Evolutionary conservation across 2,329 filamentous ascomycete genomes (phyloP).

Genomic region (Aspergillus sp.): DNA sequence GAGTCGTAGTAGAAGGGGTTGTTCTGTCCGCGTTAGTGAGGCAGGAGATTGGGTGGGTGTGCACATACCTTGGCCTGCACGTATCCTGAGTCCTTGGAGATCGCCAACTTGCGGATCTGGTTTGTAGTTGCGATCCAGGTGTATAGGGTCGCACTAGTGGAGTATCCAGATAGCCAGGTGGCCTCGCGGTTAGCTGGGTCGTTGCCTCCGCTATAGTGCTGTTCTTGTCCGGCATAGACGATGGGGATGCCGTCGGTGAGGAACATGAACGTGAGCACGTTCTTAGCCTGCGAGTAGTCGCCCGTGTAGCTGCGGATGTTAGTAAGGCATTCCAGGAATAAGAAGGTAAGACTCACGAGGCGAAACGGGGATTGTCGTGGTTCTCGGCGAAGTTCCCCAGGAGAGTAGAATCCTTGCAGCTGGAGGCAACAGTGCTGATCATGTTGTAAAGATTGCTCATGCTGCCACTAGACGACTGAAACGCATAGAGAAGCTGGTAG

Average conservation of each 20-base stretch:
- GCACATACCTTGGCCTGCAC: slow-evolving; percentile 33
- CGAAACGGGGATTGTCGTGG: slow-evolving; percentile 59
- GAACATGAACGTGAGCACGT: slow-evolving; percentile 60
- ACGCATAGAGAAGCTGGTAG: slow-evolving; percentile 35
- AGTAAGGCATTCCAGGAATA: neutral
- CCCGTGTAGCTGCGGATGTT: slow-evolving; percentile 23
- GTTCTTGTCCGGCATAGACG: slow-evolving; percentile 67
- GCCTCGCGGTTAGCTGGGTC: slow-evolving; percentile 56
- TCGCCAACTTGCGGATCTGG: slow-evolving; percentile 47
- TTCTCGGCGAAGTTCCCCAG: slow-evolving; percentile 60
- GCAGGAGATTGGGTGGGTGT: neutral
- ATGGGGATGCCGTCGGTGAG: slow-evolving; percentile 62
- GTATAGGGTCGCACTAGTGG: slow-evolving; percentile 49
- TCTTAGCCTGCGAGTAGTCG: slow-evolving; percentile 53
- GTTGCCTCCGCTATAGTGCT: slow-evolving; percentile 54
- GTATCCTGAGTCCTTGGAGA: slow-evolving; percentile 38
- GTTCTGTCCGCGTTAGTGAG: slow-evolving; percentile 21
- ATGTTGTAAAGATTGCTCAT: slow-evolving; percentile 34
- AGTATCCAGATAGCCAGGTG: slow-evolving; percentile 55
- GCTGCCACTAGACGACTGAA: slow-evolving; percentile 32
- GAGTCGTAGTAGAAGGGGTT: slow-evolving; percentile 44
- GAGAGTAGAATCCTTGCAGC: slow-evolving; percentile 45
- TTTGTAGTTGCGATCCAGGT: slow-evolving; percentile 48
- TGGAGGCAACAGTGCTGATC: slow-evolving; percentile 30
- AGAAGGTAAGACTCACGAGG: slow-evolving; percentile 25